phyloP scores from a whole-genome alignment of 768 basidiomycete species.

The Glaciozyma martinii region DNA sequence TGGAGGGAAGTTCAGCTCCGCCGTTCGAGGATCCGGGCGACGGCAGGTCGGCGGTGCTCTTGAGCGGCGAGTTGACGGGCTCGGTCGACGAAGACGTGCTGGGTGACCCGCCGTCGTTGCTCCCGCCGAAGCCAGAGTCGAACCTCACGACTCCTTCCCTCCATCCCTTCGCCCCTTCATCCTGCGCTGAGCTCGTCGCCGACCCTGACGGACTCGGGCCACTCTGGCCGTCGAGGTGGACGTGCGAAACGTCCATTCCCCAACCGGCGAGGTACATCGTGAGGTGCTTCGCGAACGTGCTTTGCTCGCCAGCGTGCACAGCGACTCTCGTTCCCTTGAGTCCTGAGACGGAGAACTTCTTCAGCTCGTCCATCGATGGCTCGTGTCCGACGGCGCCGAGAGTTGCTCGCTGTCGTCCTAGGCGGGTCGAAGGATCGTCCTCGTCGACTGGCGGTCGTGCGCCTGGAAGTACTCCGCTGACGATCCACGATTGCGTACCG shows the following conservation, averaged over 20 bases:
- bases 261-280: constrained; percentile 87
- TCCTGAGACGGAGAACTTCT: constrained; percentile 61
- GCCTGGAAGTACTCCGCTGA: constrained; percentile 20
- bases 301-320: constrained; percentile 74
- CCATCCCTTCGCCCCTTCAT: background rate
- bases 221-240: constrained; percentile 36
- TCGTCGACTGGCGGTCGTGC: constrained; percentile 6
- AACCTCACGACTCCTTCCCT: constrained; percentile 6
- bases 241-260: constrained; percentile 87
- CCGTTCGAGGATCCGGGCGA: constrained; percentile 5
- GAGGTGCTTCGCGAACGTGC: constrained; percentile 82
- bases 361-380: constrained; percentile 69
- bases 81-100: background rate
- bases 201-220: background rate
- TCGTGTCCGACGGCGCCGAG: constrained; percentile 39
- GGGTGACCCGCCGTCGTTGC: background rate
- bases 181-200: background rate
- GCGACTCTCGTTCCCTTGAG: constrained; percentile 73
- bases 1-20: constrained; percentile 23
- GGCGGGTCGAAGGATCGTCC: constrained; percentile 20
- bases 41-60: constrained; percentile 30
- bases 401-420: constrained; percentile 19
- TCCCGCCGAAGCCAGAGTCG: constrained; percentile 34
- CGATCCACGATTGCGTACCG: constrained; percentile 10
- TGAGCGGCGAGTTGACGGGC: background rate